Evolutionary conservation across 208 protist species (phyloP), one percentile per base, ranked within the genome.

Genomic region (Crithidia fasciculata): DNA sequence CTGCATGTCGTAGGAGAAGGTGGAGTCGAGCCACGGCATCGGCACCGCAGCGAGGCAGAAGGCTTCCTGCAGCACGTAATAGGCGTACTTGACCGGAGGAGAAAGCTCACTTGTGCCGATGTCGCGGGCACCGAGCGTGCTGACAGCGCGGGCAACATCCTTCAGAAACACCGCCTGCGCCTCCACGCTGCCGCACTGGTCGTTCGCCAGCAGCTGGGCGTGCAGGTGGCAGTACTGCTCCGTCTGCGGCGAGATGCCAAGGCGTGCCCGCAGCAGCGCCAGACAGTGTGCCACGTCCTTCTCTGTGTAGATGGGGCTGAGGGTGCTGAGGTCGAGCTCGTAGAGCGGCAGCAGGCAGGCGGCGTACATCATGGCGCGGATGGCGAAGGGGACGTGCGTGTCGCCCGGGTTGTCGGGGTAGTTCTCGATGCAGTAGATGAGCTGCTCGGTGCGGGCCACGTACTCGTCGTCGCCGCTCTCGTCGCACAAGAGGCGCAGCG

Each of bases 1-100:
- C 39, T 84, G 72, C 58, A 76, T 71, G 19, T 85, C 73, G 40
- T 60, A 61, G 56, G 76, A 80, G 60, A 75, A 77, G 49, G 82
- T 69, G 13, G 77, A 77, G 59, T 88, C 80, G 28, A 94, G 71
- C 76, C 85, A 88, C 54, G 81, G 77, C 84, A 94, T 91, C 5
- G 83, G 86, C 40, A 79, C 72, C 44, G 82, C 79, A 40, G 84
- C 69, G 16, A 89, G 65, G 36, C 71, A 78, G 66, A 91, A 83
- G 28, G 77, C 81, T 56, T 94, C 89, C 60, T 94, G 89, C 37
- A 94, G 65, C 2, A 94, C 78, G 60, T 89, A 94, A 61, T 89
- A 87, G 67, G 78, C 74, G 63, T 94, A 94, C 78, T 92, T 94
- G 19, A 81, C 77, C 18, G 80, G 56, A 19, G 87, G 78, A 9